Base-by-base conservation (phyloP, 768 basidiomycete genomes). In the Mycena metata region DNA sequence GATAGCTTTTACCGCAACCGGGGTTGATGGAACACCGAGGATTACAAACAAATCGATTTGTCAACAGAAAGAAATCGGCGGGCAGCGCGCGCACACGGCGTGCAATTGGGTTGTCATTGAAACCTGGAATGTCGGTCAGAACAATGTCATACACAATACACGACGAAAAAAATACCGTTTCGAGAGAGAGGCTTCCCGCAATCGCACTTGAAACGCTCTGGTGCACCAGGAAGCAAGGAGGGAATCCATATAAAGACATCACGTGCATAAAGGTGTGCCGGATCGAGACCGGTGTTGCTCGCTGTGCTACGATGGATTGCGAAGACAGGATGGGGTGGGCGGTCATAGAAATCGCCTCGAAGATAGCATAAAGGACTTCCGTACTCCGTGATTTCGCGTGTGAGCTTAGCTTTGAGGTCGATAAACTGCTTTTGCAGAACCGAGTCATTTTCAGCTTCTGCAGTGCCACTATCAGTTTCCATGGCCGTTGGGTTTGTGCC, bases 261-360 rank as follows among this genome's bases (percentile, higher is more conserved):
- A 5, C 43, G 43, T 43, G 15, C 7, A 43, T 43, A 43, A 5
- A 43, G 43, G 9, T 43, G 8, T 16, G 43, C n/a, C 8, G 43
- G 43, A 17, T 43, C 43, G 43, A 43, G n/a, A n/a, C n/a, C n/a
- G n/a, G n/a, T n/a, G n/a, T n/a, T n/a, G n/a, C n/a, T n/a, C n/a
- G n/a, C n/a, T n/a, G n/a, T 43, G 43, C 43, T 43, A 19, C 43
- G 7, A 17, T 41, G n/a, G 9, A 63, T 21, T 1, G 61, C 49
- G 21, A 63, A 63, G 9, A 63, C 49, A 3, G 61, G 49, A n/a
- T 63, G 49, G 11, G 23, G 17, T 17, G 61, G 50, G 2, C 50
- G 61, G 17, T 63, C 61, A 11, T 46, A 52, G 3, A 63, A 63
- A 11, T 63, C 47, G 16, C 61, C 61, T 3, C 36, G 49, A 15